A percentile compares a stretch with the other conserved stretches of the same genome.
Evolutionary conservation across 331 rosid species (phyloP).

Genomic region (Stylosanthes scabra): DNA sequence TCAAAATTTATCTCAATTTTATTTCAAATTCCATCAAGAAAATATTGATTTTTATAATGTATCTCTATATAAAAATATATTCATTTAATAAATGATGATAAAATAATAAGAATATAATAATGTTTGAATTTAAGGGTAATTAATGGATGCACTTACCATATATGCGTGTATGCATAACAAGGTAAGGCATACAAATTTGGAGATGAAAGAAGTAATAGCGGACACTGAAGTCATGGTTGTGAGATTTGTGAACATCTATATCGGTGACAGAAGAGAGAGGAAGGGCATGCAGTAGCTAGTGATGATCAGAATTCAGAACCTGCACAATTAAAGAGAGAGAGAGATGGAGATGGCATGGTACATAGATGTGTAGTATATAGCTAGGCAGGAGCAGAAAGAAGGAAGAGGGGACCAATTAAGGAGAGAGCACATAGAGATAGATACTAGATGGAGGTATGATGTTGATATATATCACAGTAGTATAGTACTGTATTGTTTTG

Average conservation of each 20-base stretch:
- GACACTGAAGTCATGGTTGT: slow-evolving; percentile 76
- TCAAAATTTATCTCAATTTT: too few species aligned
- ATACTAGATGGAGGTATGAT: too few species aligned
- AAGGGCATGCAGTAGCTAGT: not conserved
- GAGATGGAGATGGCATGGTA: slow-evolving; percentile 14
- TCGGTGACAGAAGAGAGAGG: slow-evolving; percentile 32
- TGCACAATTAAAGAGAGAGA: slow-evolving; percentile 22
- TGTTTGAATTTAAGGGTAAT: too few species aligned
- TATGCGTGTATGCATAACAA: slow-evolving; percentile 4
- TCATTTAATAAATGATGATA: too few species aligned
- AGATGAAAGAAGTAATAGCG: slow-evolving; percentile 25
- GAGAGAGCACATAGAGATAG: slow-evolving; percentile 31
- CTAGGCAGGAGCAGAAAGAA: not conserved
- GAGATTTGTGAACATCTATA: slow-evolving; percentile 42
- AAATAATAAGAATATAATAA: too few species aligned
- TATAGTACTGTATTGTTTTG: too few species aligned
- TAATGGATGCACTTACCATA: not conserved
- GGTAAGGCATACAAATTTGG: slow-evolving; percentile 17
- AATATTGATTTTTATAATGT: too few species aligned
- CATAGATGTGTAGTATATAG: not conserved
- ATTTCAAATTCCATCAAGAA: too few species aligned
- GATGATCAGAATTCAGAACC: slow-evolving; percentile 20
- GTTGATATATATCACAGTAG: too few species aligned
- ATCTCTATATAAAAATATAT: too few species aligned
- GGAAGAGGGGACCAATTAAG: slow-evolving; percentile 49